Evolutionary conservation across 2,329 filamentous ascomycete genomes (phyloP).

Genomic region (Hymenoscyphus repandus): DNA sequence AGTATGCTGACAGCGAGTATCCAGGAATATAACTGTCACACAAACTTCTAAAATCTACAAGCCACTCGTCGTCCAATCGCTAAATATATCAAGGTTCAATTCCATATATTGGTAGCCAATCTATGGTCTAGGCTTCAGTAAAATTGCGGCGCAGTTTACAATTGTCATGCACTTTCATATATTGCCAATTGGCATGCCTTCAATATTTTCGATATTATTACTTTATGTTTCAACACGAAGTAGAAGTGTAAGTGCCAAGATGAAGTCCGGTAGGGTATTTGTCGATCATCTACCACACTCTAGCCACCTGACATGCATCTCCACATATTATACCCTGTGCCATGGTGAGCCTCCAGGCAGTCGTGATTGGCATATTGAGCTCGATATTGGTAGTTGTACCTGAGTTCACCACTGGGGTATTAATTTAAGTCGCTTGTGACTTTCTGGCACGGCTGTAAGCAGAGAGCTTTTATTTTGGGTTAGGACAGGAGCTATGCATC

Average conservation of each 20-base stretch:
- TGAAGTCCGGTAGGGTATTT: not conserved
- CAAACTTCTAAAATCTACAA: too few relatives aligned
- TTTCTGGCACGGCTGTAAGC: constrained; percentile 1
- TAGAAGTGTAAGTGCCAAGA: not conserved
- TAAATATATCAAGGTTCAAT: too few relatives aligned
- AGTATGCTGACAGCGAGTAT: too few relatives aligned
- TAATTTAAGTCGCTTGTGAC: not conserved
- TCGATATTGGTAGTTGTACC: not conserved
- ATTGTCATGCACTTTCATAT: too few relatives aligned
- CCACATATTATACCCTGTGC: not conserved
- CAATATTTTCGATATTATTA: too few relatives aligned
- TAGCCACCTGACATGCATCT: not conserved
- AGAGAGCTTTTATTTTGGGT: not conserved
- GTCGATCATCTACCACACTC: not conserved
- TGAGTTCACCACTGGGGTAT: not conserved
- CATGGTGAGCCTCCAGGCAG: not conserved
- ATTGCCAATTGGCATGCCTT: too few relatives aligned
- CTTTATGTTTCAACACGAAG: too few relatives aligned
- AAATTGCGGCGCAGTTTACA: too few relatives aligned
- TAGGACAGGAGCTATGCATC: not conserved
- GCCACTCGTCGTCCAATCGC: too few relatives aligned
- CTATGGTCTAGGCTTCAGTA: too few relatives aligned
- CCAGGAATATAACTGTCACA: too few relatives aligned
- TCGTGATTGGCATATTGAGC: not conserved
- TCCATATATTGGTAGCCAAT: too few relatives aligned